Percentiles rank a stretch among this genome's conserved stretches.
These are phyloP conservation scores for Neonothopanus nambi DNA, from an alignment of 1,284 basidiomycete genomes.

Conservation along the genomic window DNA sequence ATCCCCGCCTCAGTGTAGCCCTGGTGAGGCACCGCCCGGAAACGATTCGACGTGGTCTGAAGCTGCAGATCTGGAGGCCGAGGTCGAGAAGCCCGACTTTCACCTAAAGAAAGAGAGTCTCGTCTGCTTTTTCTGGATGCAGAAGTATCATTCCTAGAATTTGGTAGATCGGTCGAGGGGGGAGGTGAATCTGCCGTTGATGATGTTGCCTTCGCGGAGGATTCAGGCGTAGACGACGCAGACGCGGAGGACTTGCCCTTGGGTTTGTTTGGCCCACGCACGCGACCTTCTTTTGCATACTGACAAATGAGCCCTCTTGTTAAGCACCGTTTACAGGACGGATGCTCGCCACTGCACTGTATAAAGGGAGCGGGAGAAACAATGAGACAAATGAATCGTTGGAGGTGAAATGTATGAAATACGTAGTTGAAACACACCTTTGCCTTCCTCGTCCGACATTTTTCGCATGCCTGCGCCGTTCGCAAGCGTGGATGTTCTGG, in stretches of 20 bases:
- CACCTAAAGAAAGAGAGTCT: slow-evolving; percentile 23
- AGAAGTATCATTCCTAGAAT: background rate
- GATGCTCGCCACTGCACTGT: slow-evolving; percentile 61
- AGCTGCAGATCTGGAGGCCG: slow-evolving; percentile 30
- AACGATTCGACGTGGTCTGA: slow-evolving; percentile 13
- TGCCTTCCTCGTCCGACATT: slow-evolving; percentile 61
- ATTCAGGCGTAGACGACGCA: background rate
- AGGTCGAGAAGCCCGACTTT: slow-evolving; percentile 24
- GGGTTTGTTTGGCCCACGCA: slow-evolving; percentile 61
- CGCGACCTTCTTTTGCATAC: slow-evolving; percentile 61
- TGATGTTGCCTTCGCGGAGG: background rate
- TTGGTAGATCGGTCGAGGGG: slow-evolving; percentile 19
- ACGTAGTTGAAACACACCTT: slow-evolving; percentile 41
- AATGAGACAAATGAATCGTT: background rate
- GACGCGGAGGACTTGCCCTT: slow-evolving; percentile 24
- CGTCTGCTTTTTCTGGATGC: background rate
- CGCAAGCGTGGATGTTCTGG: slow-evolving; percentile 60
- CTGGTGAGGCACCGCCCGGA: background rate
- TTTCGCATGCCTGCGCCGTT: slow-evolving; percentile 64
- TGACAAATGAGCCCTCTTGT: slow-evolving; percentile 50
- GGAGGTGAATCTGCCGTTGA: slow-evolving; percentile 15
- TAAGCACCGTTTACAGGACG: slow-evolving; percentile 55
- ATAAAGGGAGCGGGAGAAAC: background rate
- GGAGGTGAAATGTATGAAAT: background rate
- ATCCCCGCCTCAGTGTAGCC: background rate